phyloP scores from a whole-genome alignment of 768 basidiomycete species.

The Amanita rubescens region DNA sequence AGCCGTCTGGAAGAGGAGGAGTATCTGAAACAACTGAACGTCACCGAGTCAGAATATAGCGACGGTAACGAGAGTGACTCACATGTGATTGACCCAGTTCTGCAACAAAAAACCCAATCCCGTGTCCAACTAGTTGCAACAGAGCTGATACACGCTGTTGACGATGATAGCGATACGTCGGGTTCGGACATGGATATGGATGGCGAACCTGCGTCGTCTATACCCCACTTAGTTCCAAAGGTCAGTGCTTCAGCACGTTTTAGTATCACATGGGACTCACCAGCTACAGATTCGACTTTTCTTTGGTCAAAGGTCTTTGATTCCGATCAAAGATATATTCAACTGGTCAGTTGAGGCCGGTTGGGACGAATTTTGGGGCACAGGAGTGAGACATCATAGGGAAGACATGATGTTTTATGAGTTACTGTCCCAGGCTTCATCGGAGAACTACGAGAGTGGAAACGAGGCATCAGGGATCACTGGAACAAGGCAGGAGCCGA shows the following conservation, averaged over 20 bases:
- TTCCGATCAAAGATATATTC: constrained; percentile 1
- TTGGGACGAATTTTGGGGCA: not conserved
- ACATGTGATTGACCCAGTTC: not conserved
- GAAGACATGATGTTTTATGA: too few relatives aligned
- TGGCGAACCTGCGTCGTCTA: not conserved
- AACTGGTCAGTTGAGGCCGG: not conserved
- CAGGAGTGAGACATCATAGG: not conserved
- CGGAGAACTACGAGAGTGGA: constrained; percentile 18
- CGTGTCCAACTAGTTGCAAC: not conserved
- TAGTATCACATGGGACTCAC: not conserved
- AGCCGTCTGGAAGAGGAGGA: not conserved
- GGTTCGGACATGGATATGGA: not conserved
- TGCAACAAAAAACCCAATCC: not conserved
- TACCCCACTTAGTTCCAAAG: not conserved
- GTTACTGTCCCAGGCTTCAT: too few relatives aligned
- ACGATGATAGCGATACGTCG: not conserved
- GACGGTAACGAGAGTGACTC: not conserved
- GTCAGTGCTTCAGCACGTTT: not conserved
- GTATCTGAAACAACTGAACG: not conserved
- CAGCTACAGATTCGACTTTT: not conserved
- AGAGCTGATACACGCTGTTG: not conserved
- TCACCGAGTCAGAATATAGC: not conserved
- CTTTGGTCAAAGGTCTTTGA: not conserved
- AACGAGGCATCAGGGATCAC: too few relatives aligned
- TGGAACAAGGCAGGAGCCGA: too few relatives aligned